Evolutionary conservation across 129 eudicot species (phyloP).

Genomic region (Scalesia atractyloides): DNA sequence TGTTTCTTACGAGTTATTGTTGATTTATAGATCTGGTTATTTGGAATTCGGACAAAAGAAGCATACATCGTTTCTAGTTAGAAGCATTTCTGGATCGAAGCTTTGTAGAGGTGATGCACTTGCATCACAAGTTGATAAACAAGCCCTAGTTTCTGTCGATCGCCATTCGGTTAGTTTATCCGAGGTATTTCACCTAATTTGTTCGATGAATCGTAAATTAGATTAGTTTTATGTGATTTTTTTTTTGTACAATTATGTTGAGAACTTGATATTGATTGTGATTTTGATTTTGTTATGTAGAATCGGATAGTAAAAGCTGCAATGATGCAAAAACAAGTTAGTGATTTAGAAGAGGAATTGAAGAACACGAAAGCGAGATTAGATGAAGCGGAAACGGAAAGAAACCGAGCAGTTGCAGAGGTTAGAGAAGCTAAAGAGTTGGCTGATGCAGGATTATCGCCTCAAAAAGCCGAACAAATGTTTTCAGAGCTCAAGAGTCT

Average conservation of each 20-base stretch:
- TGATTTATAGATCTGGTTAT: constrained; percentile 58
- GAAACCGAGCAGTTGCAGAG: constrained; percentile 36
- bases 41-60: constrained; percentile 50
- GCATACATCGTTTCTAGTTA: constrained; percentile 42
- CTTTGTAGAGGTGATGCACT: constrained; percentile 65
- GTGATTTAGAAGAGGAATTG: constrained; percentile 50
- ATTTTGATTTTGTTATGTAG: constrained; percentile 33
- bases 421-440: constrained; percentile 26
- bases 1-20: constrained; percentile 2
- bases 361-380: constrained; percentile 41
- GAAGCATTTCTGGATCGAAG: constrained; percentile 59
- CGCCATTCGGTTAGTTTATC: constrained; percentile 44
- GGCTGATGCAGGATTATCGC: constrained; percentile 34
- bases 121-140: constrained; percentile 48
- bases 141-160: constrained; percentile 49
- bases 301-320: constrained; percentile 41
- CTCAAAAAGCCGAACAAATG: constrained; percentile 32
- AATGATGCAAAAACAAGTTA: constrained; percentile 53
- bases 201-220: neutral
- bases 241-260: neutral
- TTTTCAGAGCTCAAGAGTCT: constrained; percentile 41
- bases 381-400: constrained; percentile 37
- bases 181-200: constrained; percentile 37
- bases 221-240: neutral
- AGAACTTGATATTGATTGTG: neutral